Percentiles rank a stretch among this genome's conserved stretches.
phyloP scores from a whole-genome alignment of 2,329 filamentous ascomycete species.

The Botrytis hyacinthi region DNA sequence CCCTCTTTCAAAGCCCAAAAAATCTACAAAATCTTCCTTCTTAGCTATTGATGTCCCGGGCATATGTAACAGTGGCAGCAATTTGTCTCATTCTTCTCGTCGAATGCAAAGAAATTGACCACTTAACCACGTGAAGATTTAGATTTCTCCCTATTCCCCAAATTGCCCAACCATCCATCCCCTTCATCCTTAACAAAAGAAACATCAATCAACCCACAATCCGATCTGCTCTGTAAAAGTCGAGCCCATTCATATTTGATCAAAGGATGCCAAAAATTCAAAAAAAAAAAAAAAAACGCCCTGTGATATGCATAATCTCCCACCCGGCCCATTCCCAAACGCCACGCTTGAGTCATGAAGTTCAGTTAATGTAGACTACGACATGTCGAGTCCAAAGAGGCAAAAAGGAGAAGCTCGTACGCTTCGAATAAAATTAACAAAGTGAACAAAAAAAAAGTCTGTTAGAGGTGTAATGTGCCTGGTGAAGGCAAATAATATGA shows the following conservation, averaged over 20 bases:
- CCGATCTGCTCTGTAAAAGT: neutral
- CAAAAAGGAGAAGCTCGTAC: neutral
- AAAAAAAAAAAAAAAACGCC: constrained; percentile 18
- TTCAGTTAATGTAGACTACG: neutral
- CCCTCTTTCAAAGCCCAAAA: neutral
- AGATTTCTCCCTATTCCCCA: neutral
- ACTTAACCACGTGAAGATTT: neutral
- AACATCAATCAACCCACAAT: neutral
- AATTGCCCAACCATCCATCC: neutral
- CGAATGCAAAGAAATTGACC: neutral
- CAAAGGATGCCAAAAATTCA: neutral
- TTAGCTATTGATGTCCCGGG: neutral
- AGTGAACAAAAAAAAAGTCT: neutral
- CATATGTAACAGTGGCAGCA: neutral
- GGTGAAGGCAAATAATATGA: constrained; percentile 17
- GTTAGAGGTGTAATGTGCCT: constrained; percentile 9
- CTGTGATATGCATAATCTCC: constrained; percentile 5
- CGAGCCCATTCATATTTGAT: neutral
- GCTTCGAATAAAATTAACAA: constrained; percentile 9
- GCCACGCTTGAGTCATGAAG: constrained; percentile 18
- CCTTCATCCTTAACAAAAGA: neutral
- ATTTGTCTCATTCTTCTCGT: neutral
- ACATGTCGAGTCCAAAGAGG: neutral
- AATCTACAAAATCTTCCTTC: neutral
- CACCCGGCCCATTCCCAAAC: neutral